A percentile compares a stretch with the other conserved stretches of the same genome.
Evolutionary conservation across 768 basidiomycete species (phyloP).

Genomic region (Tubosaeta sp.): DNA sequence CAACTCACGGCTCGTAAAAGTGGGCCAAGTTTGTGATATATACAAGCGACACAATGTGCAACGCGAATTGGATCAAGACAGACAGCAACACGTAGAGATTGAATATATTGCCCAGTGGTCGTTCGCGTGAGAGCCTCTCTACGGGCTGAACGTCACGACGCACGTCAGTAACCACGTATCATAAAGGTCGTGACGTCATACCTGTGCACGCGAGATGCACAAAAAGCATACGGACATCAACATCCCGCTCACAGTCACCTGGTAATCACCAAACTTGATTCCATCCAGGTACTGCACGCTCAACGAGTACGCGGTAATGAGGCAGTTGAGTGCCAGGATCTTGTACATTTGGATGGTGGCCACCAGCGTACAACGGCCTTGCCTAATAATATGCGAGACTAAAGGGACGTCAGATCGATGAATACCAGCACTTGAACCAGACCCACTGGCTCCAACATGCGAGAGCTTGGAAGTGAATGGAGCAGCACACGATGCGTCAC

Average conservation of each 20-base stretch:
- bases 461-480: constrained; percentile 98
- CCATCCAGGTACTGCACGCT: constrained; percentile 98
- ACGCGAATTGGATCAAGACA: constrained; percentile 86
- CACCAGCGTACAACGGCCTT: constrained; percentile 97
- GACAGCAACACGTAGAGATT: constrained; percentile 93
- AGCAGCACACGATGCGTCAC: constrained; percentile 98
- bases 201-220: constrained; percentile 96
- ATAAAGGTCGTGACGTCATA: constrained; percentile 32
- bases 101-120: constrained; percentile 94
- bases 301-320: constrained; percentile 98
- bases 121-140: constrained; percentile 89
- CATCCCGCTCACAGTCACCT: constrained; percentile 88
- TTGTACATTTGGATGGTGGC: constrained; percentile 99
- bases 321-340: constrained; percentile 93
- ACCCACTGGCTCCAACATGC: constrained; percentile 94
- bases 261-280: constrained; percentile 99
- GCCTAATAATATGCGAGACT: constrained; percentile 97
- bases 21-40: constrained; percentile 91
- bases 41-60: constrained; percentile 86
- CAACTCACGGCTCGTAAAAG: constrained; percentile 65
- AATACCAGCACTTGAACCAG: no score
- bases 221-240: constrained; percentile 98
- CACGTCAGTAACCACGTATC: constrained; percentile 1
- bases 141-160: constrained; percentile 75
- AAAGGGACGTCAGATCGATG: not conserved